Conservation (phyloP, 2,329 filamentous ascomycete species). For the Huntiella savannae region DNA sequence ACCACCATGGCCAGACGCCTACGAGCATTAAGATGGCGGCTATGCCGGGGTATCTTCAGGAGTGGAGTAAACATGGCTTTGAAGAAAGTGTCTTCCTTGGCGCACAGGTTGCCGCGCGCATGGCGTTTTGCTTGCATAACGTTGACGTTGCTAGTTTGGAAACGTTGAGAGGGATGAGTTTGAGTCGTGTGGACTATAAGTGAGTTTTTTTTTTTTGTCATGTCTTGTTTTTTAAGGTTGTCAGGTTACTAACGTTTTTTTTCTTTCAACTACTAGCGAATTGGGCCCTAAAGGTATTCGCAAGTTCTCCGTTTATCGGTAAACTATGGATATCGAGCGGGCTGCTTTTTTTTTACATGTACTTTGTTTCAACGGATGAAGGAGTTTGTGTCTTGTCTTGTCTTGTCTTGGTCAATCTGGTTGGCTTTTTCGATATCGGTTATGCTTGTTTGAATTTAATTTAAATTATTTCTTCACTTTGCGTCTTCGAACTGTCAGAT, state of each 20-base stretch:
- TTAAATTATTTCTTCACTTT: no score
- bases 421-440: no score
- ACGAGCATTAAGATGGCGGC: conserved; percentile 64
- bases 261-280: conserved; percentile 21
- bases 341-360: neutral
- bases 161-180: conserved; percentile 34
- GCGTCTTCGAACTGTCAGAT: no score
- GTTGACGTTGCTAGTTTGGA: conserved; percentile 32
- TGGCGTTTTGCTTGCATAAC: conserved; percentile 40
- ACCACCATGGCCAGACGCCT: conserved; percentile 52
- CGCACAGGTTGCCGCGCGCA: conserved; percentile 59
- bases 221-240: neutral
- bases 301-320: conserved; percentile 33
- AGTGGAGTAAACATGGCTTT: conserved; percentile 66
- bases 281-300: conserved; percentile 35
- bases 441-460: no score
- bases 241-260: conserved; percentile 3
- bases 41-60: conserved; percentile 68
- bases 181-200: conserved; percentile 43
- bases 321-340: conserved; percentile 6
- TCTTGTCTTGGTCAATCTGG: no score
- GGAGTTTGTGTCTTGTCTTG: no score
- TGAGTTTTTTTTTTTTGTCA: conserved; percentile 19
- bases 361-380: no score
- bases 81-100: conserved; percentile 80